Percentiles rank a stretch among this genome's conserved stretches.
These are phyloP conservation scores for Yarrowia keelungensis DNA, from an alignment of 805 yeast genomes.

Conservation along the genomic window DNA sequence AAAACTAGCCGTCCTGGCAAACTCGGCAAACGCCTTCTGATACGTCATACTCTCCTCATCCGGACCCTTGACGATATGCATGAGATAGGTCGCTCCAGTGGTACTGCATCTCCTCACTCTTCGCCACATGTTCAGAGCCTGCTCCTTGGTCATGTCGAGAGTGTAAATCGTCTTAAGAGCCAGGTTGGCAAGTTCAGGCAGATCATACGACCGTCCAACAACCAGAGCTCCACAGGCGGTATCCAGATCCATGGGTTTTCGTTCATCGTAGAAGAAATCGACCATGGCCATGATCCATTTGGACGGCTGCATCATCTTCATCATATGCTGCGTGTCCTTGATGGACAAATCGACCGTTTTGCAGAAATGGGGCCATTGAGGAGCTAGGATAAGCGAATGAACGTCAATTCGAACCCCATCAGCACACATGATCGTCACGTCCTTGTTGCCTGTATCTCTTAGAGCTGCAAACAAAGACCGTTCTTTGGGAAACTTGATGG, in stretches of 20 bases:
- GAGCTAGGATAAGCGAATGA: not conserved
- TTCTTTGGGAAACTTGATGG: not conserved
- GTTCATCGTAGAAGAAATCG: not conserved
- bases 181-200: not conserved
- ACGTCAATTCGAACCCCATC: not conserved
- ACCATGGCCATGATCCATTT: not conserved
- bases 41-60: not conserved
- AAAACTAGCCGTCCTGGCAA: not conserved
- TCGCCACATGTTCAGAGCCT: not conserved
- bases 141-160: not conserved
- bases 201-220: not conserved
- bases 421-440: not conserved
- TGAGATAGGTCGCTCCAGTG: not conserved
- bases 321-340: not conserved
- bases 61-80: not conserved
- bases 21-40: not conserved
- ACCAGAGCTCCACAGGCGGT: constrained; percentile 2
- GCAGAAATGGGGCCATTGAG: not conserved
- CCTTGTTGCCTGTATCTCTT: not conserved
- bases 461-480: not conserved
- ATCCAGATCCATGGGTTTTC: not conserved
- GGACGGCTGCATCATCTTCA: not conserved
- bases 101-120: not conserved
- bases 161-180: not conserved
- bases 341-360: not conserved